Base-by-base conservation (phyloP, 2,329 filamentous ascomycete genomes). In the Aspergillus brunneoviolaceus region DNA sequence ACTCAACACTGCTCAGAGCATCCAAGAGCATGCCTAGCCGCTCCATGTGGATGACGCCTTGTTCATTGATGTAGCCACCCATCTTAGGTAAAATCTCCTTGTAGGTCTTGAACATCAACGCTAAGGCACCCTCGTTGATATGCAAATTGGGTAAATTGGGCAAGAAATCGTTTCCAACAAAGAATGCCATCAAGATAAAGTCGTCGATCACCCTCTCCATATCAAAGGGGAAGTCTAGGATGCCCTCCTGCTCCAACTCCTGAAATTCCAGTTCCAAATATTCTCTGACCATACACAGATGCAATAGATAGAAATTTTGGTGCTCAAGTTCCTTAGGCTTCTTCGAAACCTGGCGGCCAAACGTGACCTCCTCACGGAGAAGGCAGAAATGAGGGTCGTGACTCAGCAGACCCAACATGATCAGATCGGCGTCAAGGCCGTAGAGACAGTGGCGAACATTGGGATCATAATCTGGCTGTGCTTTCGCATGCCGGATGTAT, bases 141-240 rank as follows among this genome's bases (percentile, higher is more conserved):
- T 99, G 95, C 65, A 99, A 80, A 72, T 96, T 91, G 5, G 96
- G 96, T 60, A 99, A 83, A 77, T 99, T 97, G 3, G 95, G 95
- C 76, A 99, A 84, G 80, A 99, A 99, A 84, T 99, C 95, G 77
- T 99, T 99, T 74, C 95, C 95, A 70, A 99, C 92, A 76, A 99
- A 99, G 81, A 99, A 99, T 51, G 93, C 94, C 92, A 99, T 97
- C 62, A 99, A 85, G 74, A 99, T 98, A 77, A 99, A 99, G 81
- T 99, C 95, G 75, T 99, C 95, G 79, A 99, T 98, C 72, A 99
- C 87, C 65, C 90, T 87, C 81, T 99, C 95, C 84, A 99, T 89
- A 72, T 99, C 90, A 73, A 96, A 99, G 52, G 86, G 81, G 69
- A 97, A 93, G 47, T 81, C 82, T 67, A 96, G 81, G 68, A 82